phyloP scores from a whole-genome alignment of 768 basidiomycete species.

The Dioszegia hungarica region DNA sequence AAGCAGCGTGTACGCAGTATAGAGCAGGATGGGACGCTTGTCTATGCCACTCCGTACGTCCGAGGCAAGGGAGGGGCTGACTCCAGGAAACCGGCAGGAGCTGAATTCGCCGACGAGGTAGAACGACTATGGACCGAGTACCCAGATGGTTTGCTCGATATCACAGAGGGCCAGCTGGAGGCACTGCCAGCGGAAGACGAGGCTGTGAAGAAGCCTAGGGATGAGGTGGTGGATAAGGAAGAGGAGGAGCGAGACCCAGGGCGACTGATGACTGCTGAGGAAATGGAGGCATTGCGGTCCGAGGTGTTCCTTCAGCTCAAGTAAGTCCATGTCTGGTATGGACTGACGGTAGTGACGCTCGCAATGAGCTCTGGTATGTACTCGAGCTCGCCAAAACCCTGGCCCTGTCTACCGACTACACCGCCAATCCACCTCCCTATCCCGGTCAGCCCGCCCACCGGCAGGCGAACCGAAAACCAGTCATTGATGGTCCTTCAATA shows the following conservation, averaged over 20 bases:
- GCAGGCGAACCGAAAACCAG: slow-evolving; percentile 9
- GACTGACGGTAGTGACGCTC: slow-evolving; percentile 25
- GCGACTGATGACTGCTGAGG: slow-evolving; percentile 22
- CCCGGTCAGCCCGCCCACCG: slow-evolving; percentile 1
- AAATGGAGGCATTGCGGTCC: slow-evolving; percentile 30
- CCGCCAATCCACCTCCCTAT: slow-evolving; percentile 17
- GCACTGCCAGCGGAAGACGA: slow-evolving; percentile 10
- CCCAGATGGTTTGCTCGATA: slow-evolving; percentile 34
- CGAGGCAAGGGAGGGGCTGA: neutral
- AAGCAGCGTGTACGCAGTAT: neutral
- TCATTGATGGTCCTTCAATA: neutral
- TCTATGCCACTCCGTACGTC: slow-evolving; percentile 5
- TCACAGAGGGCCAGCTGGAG: slow-evolving; percentile 19
- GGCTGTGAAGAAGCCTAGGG: slow-evolving; percentile 6
- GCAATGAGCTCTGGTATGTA: slow-evolving; percentile 43
- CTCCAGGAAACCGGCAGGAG: slow-evolving; percentile 16
- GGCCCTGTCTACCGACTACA: slow-evolving; percentile 16
- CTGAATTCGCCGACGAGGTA: slow-evolving; percentile 25
- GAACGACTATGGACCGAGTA: slow-evolving; percentile 41
- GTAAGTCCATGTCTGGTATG: slow-evolving; percentile 18
- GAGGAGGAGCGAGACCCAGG: slow-evolving; percentile 5
- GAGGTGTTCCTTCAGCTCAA: slow-evolving; percentile 33
- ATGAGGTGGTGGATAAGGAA: slow-evolving; percentile 4
- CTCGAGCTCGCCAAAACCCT: slow-evolving; percentile 42
- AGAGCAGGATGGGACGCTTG: slow-evolving; percentile 3